A percentile compares a stretch with the other conserved stretches of the same genome.
Conservation (phyloP, 164 flowering plant genomes). For the Warburgia ugandensis region DNA sequence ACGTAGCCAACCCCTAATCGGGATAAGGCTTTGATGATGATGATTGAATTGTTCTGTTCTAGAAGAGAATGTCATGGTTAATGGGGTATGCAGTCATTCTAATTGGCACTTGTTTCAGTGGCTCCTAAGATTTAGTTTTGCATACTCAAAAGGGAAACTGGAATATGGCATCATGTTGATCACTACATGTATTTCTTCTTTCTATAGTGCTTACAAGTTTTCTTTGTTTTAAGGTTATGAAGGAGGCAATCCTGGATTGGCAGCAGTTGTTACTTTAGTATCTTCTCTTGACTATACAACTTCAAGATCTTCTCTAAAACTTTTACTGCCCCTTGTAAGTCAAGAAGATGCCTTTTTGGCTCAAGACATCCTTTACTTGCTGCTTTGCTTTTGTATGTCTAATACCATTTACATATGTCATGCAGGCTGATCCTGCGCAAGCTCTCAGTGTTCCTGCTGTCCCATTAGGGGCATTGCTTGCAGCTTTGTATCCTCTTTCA, state of each 20-base stretch:
- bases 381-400: neutral
- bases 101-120: too few species aligned
- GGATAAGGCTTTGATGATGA: too few species aligned
- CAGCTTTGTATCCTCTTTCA: constrained; percentile 87
- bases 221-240: constrained; percentile 21
- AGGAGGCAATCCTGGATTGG: constrained; percentile 56
- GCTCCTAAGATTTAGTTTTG: too few species aligned
- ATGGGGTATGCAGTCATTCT: too few species aligned
- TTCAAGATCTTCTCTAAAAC: constrained; percentile 73
- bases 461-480: constrained; percentile 73
- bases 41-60: too few species aligned
- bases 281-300: constrained; percentile 85
- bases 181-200: too few species aligned
- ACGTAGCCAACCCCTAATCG: too few species aligned
- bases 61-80: too few species aligned
- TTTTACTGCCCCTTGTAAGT: constrained; percentile 90
- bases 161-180: too few species aligned
- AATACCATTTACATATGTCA: constrained; percentile 9
- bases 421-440: constrained; percentile 96
- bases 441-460: constrained; percentile 90
- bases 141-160: too few species aligned
- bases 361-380: too few species aligned
- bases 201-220: neutral
- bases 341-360: too few species aligned
- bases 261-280: constrained; percentile 86